Conservation (phyloP, 2,329 filamentous ascomycete species). For the Fusarium proliferatum region DNA sequence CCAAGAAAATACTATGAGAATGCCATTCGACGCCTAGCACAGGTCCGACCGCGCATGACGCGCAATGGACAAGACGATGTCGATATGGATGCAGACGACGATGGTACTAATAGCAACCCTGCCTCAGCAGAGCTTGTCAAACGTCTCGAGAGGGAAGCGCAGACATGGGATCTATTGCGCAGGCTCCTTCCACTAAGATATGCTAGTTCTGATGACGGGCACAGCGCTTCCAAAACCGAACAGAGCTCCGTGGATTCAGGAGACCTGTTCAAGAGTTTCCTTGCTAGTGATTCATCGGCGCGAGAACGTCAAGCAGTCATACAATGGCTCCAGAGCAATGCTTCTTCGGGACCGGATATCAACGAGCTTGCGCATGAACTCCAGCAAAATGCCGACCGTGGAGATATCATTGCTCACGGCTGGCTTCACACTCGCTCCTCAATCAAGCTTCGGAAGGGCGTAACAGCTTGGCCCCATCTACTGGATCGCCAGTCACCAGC, state of each 20-base stretch:
- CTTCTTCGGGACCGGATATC: conserved; percentile 76
- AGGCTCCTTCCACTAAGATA: conserved; percentile 79
- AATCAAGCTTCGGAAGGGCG: conserved; percentile 89
- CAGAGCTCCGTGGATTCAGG: conserved; percentile 31
- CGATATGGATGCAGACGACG: conserved; percentile 68
- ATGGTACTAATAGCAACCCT: conserved; percentile 47
- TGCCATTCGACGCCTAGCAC: conserved; percentile 52
- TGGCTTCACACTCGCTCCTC: conserved; percentile 92
- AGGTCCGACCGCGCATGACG: conserved; percentile 44
- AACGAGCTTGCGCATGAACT: conserved; percentile 81
- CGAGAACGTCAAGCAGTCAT: conserved; percentile 83
- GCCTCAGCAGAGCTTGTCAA: conserved; percentile 45
- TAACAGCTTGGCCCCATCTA: conserved; percentile 74
- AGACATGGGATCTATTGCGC: conserved; percentile 89
- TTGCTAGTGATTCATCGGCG: conserved; percentile 77
- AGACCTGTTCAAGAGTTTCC: conserved; percentile 74
- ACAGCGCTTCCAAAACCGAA: conserved; percentile 48
- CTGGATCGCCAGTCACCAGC: conserved; percentile 71
- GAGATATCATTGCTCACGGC: conserved; percentile 85
- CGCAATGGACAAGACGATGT: conserved; percentile 57
- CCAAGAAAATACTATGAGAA: conserved; percentile 67
- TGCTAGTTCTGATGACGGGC: conserved; percentile 46
- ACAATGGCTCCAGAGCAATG: conserved; percentile 86
- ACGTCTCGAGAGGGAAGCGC: conserved; percentile 82
- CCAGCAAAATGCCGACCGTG: conserved; percentile 79